phyloP scores from a whole-genome alignment of 2,329 filamentous ascomycete species.

The Coleophoma cylindrospora region DNA sequence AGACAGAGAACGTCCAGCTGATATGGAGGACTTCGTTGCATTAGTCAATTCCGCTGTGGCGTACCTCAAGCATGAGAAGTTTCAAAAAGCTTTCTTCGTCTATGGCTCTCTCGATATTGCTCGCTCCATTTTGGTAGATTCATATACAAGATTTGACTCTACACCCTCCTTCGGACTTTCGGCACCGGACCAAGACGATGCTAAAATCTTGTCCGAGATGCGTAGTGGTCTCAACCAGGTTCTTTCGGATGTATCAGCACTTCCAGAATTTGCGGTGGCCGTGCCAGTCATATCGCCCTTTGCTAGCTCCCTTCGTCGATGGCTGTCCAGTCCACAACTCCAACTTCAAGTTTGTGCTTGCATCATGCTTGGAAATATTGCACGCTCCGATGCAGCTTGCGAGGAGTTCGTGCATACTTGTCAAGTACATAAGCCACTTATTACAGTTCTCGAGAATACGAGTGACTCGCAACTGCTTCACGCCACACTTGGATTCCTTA shows the following conservation, averaged over 20 bases:
- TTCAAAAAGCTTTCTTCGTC: constrained; percentile 43
- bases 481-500: constrained; percentile 53
- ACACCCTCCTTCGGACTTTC: constrained; percentile 15
- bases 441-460: constrained; percentile 37
- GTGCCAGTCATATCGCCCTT: constrained; percentile 39
- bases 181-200: constrained; percentile 31
- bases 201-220: constrained; percentile 44
- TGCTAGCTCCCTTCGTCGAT: constrained; percentile 37
- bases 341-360: constrained; percentile 53
- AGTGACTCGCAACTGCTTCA: constrained; percentile 49
- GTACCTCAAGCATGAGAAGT: constrained; percentile 48
- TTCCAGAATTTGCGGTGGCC: constrained; percentile 37
- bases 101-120: constrained; percentile 32
- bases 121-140: constrained; percentile 41
- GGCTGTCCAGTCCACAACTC: constrained; percentile 36
- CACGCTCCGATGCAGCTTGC: constrained; percentile 51
- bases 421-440: constrained; percentile 38
- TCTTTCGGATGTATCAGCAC: constrained; percentile 45
- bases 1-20: constrained; percentile 32
- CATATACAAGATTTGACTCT: constrained; percentile 38
- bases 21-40: constrained; percentile 49
- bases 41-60: constrained; percentile 46
- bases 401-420: constrained; percentile 42
- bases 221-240: constrained; percentile 44
- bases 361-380: constrained; percentile 56